Percentiles rank a stretch among this genome's conserved stretches.
Conservation (phyloP, 768 basidiomycete genomes). For the Termitomyces sp. region DNA sequence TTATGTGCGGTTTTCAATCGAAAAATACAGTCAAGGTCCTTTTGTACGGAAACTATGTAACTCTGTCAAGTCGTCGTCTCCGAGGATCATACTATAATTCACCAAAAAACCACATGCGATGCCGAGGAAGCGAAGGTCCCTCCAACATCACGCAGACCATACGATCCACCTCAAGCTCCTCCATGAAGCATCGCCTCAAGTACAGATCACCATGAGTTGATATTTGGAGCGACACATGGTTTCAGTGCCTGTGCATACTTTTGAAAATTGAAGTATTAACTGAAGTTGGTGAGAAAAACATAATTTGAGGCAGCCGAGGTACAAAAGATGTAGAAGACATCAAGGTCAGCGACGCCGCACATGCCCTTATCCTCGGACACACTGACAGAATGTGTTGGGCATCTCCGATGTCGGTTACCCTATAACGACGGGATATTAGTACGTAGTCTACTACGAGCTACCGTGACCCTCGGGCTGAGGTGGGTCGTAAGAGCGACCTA, state of each 20-base stretch:
- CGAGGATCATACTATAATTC: not conserved
- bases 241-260: no score
- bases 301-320: not conserved
- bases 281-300: not conserved
- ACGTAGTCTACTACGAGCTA: not conserved
- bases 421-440: not conserved
- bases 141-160: not conserved
- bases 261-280: not conserved
- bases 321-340: not conserved
- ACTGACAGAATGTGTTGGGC: not conserved
- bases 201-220: not conserved
- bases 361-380: not conserved
- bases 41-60: not conserved
- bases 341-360: not conserved
- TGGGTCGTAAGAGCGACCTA: not conserved
- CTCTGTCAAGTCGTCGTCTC: not conserved
- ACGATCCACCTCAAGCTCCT: not conserved
- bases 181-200: not conserved
- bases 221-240: not conserved
- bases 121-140: not conserved
- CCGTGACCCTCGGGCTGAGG: conserved; percentile 1
- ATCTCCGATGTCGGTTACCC: not conserved
- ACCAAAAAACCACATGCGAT: not conserved
- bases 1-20: not conserved
- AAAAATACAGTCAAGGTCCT: not conserved